Evolutionary conservation across 1,284 basidiomycete genomes (phyloP).

Genomic region (Fomitopsis schrenkii): DNA sequence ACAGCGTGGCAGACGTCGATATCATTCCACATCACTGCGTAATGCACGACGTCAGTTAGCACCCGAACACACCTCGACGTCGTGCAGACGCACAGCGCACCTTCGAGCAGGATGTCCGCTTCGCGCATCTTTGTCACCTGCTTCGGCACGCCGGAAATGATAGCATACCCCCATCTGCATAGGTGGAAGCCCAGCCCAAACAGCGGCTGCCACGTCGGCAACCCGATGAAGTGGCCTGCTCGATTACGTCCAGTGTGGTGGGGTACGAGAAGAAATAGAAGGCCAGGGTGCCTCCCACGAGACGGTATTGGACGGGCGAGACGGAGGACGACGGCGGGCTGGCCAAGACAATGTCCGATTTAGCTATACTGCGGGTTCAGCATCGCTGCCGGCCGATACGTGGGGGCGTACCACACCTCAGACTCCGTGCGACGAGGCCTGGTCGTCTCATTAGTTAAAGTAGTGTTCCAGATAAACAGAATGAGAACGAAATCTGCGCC

Average conservation of each 20-base stretch:
- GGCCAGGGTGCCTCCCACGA: constrained; percentile 59
- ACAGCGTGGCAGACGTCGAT: constrained; percentile 68
- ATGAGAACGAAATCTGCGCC: constrained; percentile 62
- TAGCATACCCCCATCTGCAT: constrained; percentile 44
- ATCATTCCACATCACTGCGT: constrained; percentile 70
- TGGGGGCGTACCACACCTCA: constrained; percentile 37
- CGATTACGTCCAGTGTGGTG: constrained; percentile 55
- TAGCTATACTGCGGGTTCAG: constrained; percentile 37
- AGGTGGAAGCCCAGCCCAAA: constrained; percentile 73
- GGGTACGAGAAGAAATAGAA: constrained; percentile 68
- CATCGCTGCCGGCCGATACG: not conserved
- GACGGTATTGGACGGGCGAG: constrained; percentile 61
- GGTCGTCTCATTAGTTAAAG: constrained; percentile 45
- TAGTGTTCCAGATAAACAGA: constrained; percentile 67
- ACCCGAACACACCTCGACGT: not conserved
- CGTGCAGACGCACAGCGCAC: constrained; percentile 22
- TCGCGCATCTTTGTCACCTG: constrained; percentile 29
- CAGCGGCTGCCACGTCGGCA: constrained; percentile 62
- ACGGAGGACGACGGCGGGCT: constrained; percentile 45
- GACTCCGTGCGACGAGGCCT: constrained; percentile 62
- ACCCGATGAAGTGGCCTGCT: constrained; percentile 57
- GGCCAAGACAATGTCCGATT: constrained; percentile 55
- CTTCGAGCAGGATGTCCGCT: constrained; percentile 58
- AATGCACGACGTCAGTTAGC: constrained; percentile 4
- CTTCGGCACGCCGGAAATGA: constrained; percentile 33